Percentiles rank a stretch among this genome's conserved stretches.
Evolutionary conservation across 1,284 basidiomycete species (phyloP).

Genomic region (Tilletia indica): DNA sequence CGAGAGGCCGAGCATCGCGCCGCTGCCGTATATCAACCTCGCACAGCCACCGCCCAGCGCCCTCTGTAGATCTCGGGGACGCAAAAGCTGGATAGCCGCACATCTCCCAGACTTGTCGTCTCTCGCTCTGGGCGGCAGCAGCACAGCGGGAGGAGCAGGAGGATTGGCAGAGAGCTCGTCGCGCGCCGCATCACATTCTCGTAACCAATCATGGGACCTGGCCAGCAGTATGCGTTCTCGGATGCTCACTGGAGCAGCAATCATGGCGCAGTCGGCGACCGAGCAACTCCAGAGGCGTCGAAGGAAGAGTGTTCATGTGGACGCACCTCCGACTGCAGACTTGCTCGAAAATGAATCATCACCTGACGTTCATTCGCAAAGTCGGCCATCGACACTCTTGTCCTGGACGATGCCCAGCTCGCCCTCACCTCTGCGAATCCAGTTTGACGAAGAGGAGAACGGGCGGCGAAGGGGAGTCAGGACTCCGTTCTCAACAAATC

Average conservation of each 20-base stretch:
- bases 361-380: neutral
- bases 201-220: neutral
- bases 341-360: neutral
- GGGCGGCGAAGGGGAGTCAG: neutral
- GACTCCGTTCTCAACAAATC: too few species aligned
- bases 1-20: neutral
- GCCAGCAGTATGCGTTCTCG: constrained; percentile 11
- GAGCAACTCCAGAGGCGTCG: constrained; percentile 7
- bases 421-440: constrained; percentile 3
- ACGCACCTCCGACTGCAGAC: neutral
- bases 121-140: neutral
- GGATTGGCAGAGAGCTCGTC: neutral
- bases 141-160: neutral
- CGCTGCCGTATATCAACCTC: constrained; percentile 22
- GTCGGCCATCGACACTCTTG: neutral
- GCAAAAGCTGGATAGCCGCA: constrained; percentile 14
- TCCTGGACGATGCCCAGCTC: constrained; percentile 2
- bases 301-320: constrained; percentile 9
- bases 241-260: constrained; percentile 9
- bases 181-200: constrained; percentile 2
- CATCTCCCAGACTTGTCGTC: constrained; percentile 3
- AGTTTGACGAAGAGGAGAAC: neutral
- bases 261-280: constrained; percentile 1
- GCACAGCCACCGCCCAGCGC: constrained; percentile 24
- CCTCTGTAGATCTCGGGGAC: constrained; percentile 19